Evolutionary conservation across 768 basidiomycete genomes (phyloP).

Genomic region (Ramaria rubella): DNA sequence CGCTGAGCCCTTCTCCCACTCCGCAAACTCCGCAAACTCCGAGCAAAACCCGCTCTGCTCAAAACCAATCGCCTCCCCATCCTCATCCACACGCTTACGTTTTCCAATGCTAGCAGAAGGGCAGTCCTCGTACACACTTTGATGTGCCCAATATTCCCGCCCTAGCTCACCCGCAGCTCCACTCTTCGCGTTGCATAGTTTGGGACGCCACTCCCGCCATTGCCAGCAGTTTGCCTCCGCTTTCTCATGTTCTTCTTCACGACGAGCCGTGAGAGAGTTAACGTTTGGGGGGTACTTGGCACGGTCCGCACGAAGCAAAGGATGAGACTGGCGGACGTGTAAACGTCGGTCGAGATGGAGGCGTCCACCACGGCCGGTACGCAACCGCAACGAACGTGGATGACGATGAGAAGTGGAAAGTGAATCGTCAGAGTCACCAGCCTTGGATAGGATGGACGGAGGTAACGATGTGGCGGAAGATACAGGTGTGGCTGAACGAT

Average conservation of each 20-base stretch:
- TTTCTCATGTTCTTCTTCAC: neutral
- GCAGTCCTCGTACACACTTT: neutral
- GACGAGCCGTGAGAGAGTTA: neutral
- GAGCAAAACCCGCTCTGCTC: neutral
- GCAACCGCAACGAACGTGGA: conserved; percentile 51
- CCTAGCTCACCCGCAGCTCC: neutral
- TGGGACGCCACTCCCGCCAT: neutral
- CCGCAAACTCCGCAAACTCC: neutral
- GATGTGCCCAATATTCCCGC: neutral
- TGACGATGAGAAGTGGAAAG: conserved; percentile 27
- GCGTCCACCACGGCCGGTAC: conserved; percentile 80
- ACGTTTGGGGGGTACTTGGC: neutral
- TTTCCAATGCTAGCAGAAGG: neutral
- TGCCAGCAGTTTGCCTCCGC: neutral
- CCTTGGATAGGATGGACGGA: neutral
- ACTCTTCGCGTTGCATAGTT: neutral
- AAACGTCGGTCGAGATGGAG: conserved; percentile 67
- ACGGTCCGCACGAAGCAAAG: neutral
- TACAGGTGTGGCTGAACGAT: no score
- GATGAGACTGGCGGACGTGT: conserved; percentile 17
- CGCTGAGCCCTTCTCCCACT: neutral
- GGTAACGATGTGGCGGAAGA: neutral
- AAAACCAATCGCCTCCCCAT: neutral
- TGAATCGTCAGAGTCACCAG: neutral
- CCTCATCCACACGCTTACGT: neutral